Conservation (phyloP, 345 rosid genomes). For the Populus tremula region DNA sequence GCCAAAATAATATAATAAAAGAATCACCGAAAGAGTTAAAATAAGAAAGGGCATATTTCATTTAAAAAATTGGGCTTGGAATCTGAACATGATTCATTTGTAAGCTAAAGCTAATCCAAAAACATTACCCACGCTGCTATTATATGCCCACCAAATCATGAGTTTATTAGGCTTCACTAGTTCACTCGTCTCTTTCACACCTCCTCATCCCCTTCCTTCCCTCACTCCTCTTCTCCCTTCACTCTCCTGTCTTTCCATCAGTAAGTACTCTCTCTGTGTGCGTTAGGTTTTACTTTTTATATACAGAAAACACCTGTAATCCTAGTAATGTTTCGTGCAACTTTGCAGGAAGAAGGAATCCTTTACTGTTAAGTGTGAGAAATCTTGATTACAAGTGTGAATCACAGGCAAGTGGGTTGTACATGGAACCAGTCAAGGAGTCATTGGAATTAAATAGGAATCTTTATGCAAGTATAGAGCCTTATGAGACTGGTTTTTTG, state of each 20-base stretch:
- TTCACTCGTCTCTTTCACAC: not conserved
- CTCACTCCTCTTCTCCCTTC: not conserved
- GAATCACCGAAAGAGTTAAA: not conserved
- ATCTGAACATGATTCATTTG: not conserved
- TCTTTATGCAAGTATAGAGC: slow-evolving; percentile 66
- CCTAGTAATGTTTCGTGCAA: not conserved
- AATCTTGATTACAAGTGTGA: slow-evolving; percentile 34
- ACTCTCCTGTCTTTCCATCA: not conserved
- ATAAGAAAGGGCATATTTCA: not conserved
- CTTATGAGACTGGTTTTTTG: slow-evolving; percentile 59
- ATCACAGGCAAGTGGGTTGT: slow-evolving; percentile 21
- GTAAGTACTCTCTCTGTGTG: slow-evolving; percentile 10
- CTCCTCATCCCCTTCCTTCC: not conserved
- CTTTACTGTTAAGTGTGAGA: slow-evolving; percentile 15
- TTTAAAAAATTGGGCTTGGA: not conserved
- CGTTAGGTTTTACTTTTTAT: not conserved
- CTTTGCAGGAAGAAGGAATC: slow-evolving; percentile 33
- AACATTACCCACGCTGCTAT: not conserved
- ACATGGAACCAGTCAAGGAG: slow-evolving; percentile 46
- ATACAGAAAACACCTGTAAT: not conserved
- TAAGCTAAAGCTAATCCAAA: not conserved
- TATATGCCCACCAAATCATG: slow-evolving; percentile 14
- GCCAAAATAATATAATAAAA: not conserved
- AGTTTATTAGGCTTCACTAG: not conserved
- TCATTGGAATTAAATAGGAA: slow-evolving; percentile 35